Conservation (phyloP, 108 stramenopile species). For the Aureococcus anophagefferens region DNA sequence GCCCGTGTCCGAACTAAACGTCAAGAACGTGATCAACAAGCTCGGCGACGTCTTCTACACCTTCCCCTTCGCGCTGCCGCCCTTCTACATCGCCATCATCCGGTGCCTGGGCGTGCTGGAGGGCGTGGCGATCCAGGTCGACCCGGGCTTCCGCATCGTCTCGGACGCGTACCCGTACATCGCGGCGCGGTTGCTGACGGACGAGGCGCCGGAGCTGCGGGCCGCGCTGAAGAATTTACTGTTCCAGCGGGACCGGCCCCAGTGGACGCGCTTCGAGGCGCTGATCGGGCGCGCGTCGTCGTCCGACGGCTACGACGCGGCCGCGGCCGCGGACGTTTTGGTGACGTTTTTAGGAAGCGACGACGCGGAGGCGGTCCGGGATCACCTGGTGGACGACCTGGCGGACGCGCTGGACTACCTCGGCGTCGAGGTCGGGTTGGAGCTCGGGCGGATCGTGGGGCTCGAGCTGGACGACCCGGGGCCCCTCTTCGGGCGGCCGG, state of each 20-base stretch:
- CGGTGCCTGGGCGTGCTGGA: constrained; percentile 90
- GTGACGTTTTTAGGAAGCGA: constrained; percentile 66
- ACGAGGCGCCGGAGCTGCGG: constrained; percentile 35
- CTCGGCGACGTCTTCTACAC: constrained; percentile 94
- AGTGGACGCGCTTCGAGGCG: constrained; percentile 80
- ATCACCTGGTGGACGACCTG: constrained; percentile 52
- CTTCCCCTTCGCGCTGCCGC: constrained; percentile 86
- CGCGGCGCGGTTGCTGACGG: constrained; percentile 79
- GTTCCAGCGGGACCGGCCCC: constrained; percentile 61
- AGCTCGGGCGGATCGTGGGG: too few relatives aligned
- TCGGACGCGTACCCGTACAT: constrained; percentile 88
- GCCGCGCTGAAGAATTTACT: constrained; percentile 39
- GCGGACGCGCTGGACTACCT: constrained; percentile 22
- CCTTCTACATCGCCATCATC: constrained; percentile 94
- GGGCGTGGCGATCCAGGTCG: constrained; percentile 79
- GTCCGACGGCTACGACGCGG: constrained; percentile 58
- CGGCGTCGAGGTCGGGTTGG: neutral
- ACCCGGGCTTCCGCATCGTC: constrained; percentile 50
- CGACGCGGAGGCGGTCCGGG: constrained; percentile 33
- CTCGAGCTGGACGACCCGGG: too few relatives aligned
- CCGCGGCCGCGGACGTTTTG: constrained; percentile 66
- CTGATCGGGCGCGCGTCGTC: constrained; percentile 68
- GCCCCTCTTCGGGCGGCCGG: too few relatives aligned
- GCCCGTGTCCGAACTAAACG: constrained; percentile 82
- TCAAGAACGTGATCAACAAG: constrained; percentile 87